Evolutionary conservation across 495 filamentous ascomycete genomes (phyloP).

Genomic region (Bathelium albidoporum): DNA sequence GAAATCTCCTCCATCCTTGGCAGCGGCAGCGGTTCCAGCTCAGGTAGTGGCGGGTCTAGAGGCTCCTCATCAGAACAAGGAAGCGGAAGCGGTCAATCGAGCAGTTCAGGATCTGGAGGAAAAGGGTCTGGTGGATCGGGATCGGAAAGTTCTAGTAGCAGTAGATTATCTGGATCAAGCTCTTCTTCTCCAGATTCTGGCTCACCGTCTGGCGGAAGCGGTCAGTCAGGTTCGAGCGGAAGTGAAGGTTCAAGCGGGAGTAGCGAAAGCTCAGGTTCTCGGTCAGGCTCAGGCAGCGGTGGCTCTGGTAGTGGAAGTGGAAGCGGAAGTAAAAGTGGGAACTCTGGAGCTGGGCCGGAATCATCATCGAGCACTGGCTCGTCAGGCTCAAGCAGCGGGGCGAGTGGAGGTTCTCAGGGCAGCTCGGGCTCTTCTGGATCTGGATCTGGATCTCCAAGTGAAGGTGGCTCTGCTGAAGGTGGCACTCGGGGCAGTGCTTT

Average conservation of each 20-base stretch:
- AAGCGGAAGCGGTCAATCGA: neutral
- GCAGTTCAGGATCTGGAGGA: neutral
- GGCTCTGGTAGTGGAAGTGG: neutral
- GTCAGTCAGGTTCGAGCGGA: neutral
- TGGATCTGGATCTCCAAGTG: neutral
- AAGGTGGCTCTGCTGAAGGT: neutral
- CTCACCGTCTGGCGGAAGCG: neutral
- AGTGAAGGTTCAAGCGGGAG: too few relatives aligned
- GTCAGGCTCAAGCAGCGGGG: neutral
- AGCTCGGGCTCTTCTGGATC: neutral
- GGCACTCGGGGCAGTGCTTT: neutral
- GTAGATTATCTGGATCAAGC: constrained; percentile 31
- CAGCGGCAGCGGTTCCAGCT: too few relatives aligned
- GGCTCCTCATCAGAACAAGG: neutral
- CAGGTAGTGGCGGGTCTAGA: neutral
- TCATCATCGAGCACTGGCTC: neutral
- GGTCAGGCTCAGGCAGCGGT: neutral
- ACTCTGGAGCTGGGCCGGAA: neutral
- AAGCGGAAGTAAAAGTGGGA: neutral
- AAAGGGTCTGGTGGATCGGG: neutral
- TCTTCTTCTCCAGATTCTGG: too few relatives aligned
- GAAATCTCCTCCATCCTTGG: neutral
- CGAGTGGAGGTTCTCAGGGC: neutral
- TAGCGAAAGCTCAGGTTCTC: neutral
- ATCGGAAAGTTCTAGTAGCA: constrained; percentile 23